Base-by-base conservation (phyloP, 2,329 filamentous ascomycete species). In the Coccinonectria pachysandricola region DNA sequence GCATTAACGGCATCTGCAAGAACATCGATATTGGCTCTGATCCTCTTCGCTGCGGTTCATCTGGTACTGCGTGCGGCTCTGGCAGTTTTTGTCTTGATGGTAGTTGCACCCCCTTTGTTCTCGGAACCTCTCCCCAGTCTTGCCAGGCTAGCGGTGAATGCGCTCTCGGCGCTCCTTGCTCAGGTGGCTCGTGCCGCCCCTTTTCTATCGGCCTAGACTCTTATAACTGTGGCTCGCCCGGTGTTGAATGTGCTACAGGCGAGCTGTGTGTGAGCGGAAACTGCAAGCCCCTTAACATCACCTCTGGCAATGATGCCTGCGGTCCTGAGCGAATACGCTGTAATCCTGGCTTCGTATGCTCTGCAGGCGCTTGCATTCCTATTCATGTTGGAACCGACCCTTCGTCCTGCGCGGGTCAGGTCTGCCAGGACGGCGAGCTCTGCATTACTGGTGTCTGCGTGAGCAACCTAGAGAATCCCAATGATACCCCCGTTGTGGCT, bases 21-120 rank as follows among this genome's bases (percentile, higher is more conserved):
- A 33, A 27, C 11, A 23, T 36, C 22, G 25, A 36, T 9, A 36
- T 36, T 15, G 33, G 33, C n/a, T 24, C 24, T 10, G 27, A 36
- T 12, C 33, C 33, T 9, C 12, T 12, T 7, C 24, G 20, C 14
- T 36, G 33, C 17, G 33, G 33, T 9, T 19, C 19, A 18, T 10
- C 21, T 12, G 16, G 26, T 7, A 19, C 18, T 6, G 13, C 24
- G 18, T 36, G 33, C 17, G 15, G 27, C 12, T 27, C 33, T 3
- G 33, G 33, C 22, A 36, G 30, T 24, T 36, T 30, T 30, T 36
- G 33, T 13, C 30, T 36, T 14, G 21, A 30, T 7, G 30, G 30
- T 11, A 15, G 15, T 14, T 36, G 33, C 21, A 36, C 30, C 4
- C 21, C 33, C 6, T 33, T 28, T 8, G 28, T 20, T 7, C 12